These are phyloP conservation scores for Scopulariopsis brevicaulis DNA, from an alignment of 2,329 filamentous ascomycete species.

Conservation along the genomic window DNA sequence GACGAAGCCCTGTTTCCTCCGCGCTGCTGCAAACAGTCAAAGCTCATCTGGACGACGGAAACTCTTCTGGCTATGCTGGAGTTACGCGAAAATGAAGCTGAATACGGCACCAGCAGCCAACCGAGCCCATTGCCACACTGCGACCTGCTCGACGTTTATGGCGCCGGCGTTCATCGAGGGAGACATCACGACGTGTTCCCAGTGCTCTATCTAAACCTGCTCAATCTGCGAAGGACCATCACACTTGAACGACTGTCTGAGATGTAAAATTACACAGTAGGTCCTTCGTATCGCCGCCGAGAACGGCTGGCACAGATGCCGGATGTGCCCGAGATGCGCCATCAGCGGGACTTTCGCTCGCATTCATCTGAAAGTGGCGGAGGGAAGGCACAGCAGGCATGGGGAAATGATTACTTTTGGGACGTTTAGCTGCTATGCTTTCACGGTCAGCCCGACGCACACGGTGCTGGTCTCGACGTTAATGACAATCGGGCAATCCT, in stretches of 20 bases:
- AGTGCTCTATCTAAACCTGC: conserved; percentile 34
- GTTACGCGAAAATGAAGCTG: conserved; percentile 32
- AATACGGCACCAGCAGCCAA: conserved; percentile 34
- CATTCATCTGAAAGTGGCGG: too few species aligned
- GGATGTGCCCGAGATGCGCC: conserved; percentile 24
- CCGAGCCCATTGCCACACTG: conserved; percentile 36
- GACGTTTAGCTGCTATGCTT: too few species aligned
- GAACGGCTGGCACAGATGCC: conserved; percentile 40
- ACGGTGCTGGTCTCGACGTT: too few species aligned
- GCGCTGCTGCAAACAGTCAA: conserved; percentile 32
- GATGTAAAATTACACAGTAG: conserved; percentile 25
- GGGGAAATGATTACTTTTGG: too few species aligned
- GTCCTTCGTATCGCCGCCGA: conserved; percentile 25
- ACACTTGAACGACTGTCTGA: conserved; percentile 35
- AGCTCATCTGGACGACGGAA: conserved; percentile 22
- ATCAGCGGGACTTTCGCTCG: too few species aligned
- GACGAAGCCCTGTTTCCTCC: conserved; percentile 45
- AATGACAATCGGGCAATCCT: too few species aligned
- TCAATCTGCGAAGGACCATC: conserved; percentile 31
- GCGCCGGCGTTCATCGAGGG: conserved; percentile 15
- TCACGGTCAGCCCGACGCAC: too few species aligned
- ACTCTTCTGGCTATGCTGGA: conserved; percentile 21
- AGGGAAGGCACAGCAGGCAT: too few species aligned
- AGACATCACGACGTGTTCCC: conserved; percentile 25
- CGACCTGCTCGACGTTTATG: conserved; percentile 35